Conservation (phyloP, 768 basidiomycete genomes). For the Rhodotorula kratochvilovae region DNA sequence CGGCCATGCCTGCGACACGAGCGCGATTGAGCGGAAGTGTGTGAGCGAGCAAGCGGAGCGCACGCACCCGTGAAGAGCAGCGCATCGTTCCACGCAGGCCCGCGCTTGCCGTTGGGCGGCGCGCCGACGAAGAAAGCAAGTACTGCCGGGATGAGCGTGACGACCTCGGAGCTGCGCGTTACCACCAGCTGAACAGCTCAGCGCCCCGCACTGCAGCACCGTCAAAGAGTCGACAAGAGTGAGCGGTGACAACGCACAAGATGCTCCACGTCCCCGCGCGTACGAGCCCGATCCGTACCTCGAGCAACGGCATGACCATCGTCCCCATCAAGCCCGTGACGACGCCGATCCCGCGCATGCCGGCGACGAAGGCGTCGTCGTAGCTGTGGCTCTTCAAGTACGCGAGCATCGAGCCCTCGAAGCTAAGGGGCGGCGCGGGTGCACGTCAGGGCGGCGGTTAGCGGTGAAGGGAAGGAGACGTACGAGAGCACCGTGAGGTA, state of each 20-base stretch:
- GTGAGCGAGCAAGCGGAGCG: no score
- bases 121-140: slow-evolving; percentile 49
- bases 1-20: slow-evolving; percentile 51
- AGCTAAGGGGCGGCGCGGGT: slow-evolving; percentile 40
- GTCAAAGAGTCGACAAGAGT: no score
- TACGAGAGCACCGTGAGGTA: slow-evolving; percentile 52
- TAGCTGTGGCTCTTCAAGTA: slow-evolving; percentile 55
- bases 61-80: slow-evolving; percentile 53
- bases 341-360: slow-evolving; percentile 50
- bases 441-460: background rate
- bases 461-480: background rate
- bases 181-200: no score
- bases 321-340: slow-evolving; percentile 55
- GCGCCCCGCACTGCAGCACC: no score
- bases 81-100: slow-evolving; percentile 47
- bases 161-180: slow-evolving; percentile 48
- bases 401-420: slow-evolving; percentile 57
- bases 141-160: slow-evolving; percentile 54
- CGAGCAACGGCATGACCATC: slow-evolving; percentile 51
- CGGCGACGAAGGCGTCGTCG: slow-evolving; percentile 55
- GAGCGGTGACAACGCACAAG: slow-evolving; percentile 46
- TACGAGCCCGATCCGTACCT: slow-evolving; percentile 52
- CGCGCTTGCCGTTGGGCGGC: slow-evolving; percentile 27
- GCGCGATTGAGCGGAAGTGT: background rate
- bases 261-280: slow-evolving; percentile 57